These are phyloP conservation scores for Diaporthe destruens DNA, from an alignment of 2,329 filamentous ascomycete species.

Conservation along the genomic window DNA sequence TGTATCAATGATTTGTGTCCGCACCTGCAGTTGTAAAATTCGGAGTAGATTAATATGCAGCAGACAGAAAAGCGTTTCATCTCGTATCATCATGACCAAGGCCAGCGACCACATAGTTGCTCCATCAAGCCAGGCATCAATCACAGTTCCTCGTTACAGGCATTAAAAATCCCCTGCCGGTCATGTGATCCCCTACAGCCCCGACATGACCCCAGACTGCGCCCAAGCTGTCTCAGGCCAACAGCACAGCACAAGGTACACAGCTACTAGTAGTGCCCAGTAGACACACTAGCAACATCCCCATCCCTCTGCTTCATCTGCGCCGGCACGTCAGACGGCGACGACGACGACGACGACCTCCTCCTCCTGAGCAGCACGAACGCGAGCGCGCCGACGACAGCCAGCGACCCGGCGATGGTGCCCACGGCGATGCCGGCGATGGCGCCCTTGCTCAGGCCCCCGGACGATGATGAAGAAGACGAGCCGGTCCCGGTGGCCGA, in stretches of 20 bases:
- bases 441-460: slow-evolving; percentile 49
- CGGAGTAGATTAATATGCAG: background rate
- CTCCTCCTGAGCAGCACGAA: slow-evolving; percentile 47
- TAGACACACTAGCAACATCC: slow-evolving; percentile 33
- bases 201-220: background rate
- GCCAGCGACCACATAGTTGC: background rate
- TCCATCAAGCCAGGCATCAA: background rate
- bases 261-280: too few species aligned
- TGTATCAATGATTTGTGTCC: too few species aligned
- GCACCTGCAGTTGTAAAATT: too few species aligned
- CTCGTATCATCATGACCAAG: background rate
- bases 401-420: slow-evolving; percentile 49
- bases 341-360: background rate
- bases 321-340: background rate
- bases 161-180: too few species aligned
- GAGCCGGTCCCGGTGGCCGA: slow-evolving; percentile 42
- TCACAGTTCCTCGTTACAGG: background rate
- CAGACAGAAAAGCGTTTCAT: background rate
- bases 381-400: slow-evolving; percentile 48
- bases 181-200: too few species aligned
- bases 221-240: too few species aligned
- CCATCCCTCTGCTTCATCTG: slow-evolving; percentile 11
- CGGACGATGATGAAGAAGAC: slow-evolving; percentile 26
- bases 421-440: slow-evolving; percentile 55
- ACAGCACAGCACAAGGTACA: too few species aligned